Percentiles rank a stretch among this genome's conserved stretches.
Conservation (phyloP, 2,329 filamentous ascomycete genomes). For the Claviceps sp. region DNA sequence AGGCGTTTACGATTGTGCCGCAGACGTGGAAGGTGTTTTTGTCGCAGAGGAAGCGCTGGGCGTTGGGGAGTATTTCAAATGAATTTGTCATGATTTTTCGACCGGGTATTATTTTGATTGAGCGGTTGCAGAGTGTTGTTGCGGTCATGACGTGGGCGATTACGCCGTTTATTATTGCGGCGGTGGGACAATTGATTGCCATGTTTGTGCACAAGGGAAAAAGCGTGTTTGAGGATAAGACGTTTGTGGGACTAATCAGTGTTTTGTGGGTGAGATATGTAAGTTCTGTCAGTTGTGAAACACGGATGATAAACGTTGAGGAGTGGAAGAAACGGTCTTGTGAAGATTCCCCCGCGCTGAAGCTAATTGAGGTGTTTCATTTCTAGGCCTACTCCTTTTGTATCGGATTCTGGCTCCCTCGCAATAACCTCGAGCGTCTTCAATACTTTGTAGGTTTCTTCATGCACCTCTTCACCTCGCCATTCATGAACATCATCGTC, state of each 20-base stretch:
- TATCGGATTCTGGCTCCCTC: slow-evolving; percentile 28
- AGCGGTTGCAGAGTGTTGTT: slow-evolving; percentile 29
- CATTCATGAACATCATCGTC: slow-evolving; percentile 30
- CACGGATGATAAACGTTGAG: too few species aligned
- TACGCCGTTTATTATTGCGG: slow-evolving; percentile 30
- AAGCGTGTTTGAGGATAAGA: slow-evolving; percentile 20
- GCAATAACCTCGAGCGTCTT: slow-evolving; percentile 22
- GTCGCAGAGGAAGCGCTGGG: slow-evolving; percentile 35
- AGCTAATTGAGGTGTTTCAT: background rate
- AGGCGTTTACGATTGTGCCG: slow-evolving; percentile 33
- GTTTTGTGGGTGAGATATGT: slow-evolving; percentile 26
- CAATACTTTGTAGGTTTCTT: slow-evolving; percentile 27
- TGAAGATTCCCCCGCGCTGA: too few species aligned
- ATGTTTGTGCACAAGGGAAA: slow-evolving; percentile 20
- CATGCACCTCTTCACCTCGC: slow-evolving; percentile 23
- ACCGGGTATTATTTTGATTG: slow-evolving; percentile 27
- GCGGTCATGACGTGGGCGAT: slow-evolving; percentile 34
- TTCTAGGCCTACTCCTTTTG: slow-evolving; percentile 26
- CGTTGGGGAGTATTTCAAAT: slow-evolving; percentile 33
- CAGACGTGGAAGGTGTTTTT: slow-evolving; percentile 32
- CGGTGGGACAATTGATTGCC: slow-evolving; percentile 23
- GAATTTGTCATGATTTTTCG: slow-evolving; percentile 35
- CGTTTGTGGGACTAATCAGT: slow-evolving; percentile 24
- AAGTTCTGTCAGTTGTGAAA: slow-evolving; percentile 13
- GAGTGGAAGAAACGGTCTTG: too few species aligned